These are phyloP conservation scores for Phytophthora megakarya DNA, from an alignment of 352 stramenopile genomes.

Conservation along the genomic window DNA sequence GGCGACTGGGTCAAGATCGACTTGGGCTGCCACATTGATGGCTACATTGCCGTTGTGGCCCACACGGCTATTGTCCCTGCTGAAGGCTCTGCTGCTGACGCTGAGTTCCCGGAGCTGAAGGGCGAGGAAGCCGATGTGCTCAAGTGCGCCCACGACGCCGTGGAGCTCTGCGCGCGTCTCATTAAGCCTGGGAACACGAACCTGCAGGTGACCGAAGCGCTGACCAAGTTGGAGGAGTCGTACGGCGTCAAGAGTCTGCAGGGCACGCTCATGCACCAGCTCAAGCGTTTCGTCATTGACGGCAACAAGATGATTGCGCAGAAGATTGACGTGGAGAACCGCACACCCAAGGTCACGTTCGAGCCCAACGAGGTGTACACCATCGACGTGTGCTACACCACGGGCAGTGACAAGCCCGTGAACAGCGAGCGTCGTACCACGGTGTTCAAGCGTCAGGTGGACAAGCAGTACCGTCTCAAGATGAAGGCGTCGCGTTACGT, in stretches of 20 bases:
- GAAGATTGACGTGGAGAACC: slow-evolving; percentile 91
- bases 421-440: slow-evolving; percentile 93
- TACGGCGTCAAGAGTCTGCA: slow-evolving; percentile 98
- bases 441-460: slow-evolving; percentile 99
- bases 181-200: slow-evolving; percentile 99
- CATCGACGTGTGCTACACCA: slow-evolving; percentile 99
- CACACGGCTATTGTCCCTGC: slow-evolving; percentile 96
- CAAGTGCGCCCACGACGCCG: slow-evolving; percentile 96
- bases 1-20: slow-evolving; percentile 95
- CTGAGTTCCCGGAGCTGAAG: slow-evolving; percentile 60
- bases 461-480: slow-evolving; percentile 97
- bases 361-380: slow-evolving; percentile 98
- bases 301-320: slow-evolving; percentile 97
- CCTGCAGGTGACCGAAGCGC: slow-evolving; percentile 93
- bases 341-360: slow-evolving; percentile 91
- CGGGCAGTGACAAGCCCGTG: slow-evolving; percentile 96
- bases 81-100: slow-evolving; percentile 64
- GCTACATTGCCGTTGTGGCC: slow-evolving; percentile 98
- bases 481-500: slow-evolving; percentile 96
- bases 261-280: slow-evolving; percentile 99
- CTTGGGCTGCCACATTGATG: slow-evolving; percentile 99
- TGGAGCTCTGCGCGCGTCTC: slow-evolving; percentile 95
- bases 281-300: slow-evolving; percentile 99
- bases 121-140: slow-evolving; percentile 94
- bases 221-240: slow-evolving; percentile 93